Evolutionary conservation across 768 basidiomycete genomes (phyloP), one percentile per base, ranked within the genome.

Genomic region (Pulveroboletus ravenelii): DNA sequence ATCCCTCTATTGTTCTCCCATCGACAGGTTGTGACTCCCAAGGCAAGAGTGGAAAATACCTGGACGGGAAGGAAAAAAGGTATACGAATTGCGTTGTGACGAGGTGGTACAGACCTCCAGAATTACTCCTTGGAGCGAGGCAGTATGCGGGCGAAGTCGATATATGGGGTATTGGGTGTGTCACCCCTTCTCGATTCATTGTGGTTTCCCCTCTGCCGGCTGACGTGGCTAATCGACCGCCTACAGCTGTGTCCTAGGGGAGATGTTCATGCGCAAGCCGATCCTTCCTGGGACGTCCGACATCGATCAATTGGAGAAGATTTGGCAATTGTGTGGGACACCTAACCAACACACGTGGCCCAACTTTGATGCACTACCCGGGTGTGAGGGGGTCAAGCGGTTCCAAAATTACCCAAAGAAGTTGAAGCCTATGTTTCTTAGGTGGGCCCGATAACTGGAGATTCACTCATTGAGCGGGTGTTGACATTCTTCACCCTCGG

Each of bases 41-140:
- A 38, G 45, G 50, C 39, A 64, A 52, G 41, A 35, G 59, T 43
- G 43, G 53, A 2, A 70, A 73, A 25, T 69, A 73, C 46, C 70
- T 73, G 18, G 71, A 73, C 27, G 73, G 73, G 25, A 75, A 73
- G 50, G 81, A 82, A 43, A 77, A 83, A 51, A 85, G 85, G 67
- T 97, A 96, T 64, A 99, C 96, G 1, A 94, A 95, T 62, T 94
- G 90, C 58, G 93, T 96, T 27, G 92, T 95, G 25, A 95, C 93
- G 10, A 74, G 92, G 39, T 96, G 93, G 93, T 96, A 96, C 61
- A 81, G 93, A 17, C 91, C 93, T 14, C 93, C 93, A 0, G 93
- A 96, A 75, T 74, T 99, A 2, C 74, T 99, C 12, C 75, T 99
- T 13, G 93, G 94, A 36, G 87, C 90, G 14, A 77, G 85, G 41